A percentile compares a stretch with the other conserved stretches of the same genome.
These are phyloP conservation scores for Lichtheimia ornata DNA, from an alignment of 371 early-diverging fungal genomes.

Conservation along the genomic window DNA sequence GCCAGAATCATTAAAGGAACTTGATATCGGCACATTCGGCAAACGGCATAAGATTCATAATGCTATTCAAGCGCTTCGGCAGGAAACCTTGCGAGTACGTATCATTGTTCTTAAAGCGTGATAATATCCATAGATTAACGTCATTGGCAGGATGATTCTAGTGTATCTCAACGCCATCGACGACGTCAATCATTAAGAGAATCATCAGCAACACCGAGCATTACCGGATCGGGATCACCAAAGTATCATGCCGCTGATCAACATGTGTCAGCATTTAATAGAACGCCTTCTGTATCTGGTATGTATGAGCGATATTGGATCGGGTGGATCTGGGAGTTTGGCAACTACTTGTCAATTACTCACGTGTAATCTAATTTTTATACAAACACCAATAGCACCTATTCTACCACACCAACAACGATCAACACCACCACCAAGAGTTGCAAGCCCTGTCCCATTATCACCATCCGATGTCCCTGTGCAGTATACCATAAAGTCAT, in stretches of 20 bases:
- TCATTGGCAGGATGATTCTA: not conserved
- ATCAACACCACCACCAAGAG: not conserved
- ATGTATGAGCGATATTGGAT: not conserved
- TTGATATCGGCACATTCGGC: constrained; percentile 69
- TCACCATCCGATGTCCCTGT: constrained; percentile 1
- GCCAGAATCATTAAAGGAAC: constrained; percentile 69
- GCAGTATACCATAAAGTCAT: constrained; percentile 1
- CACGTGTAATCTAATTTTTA: not conserved
- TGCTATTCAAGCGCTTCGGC: constrained; percentile 56
- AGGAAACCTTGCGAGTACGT: not conserved
- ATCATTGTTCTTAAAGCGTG: too few species aligned
- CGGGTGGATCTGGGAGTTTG: not conserved
- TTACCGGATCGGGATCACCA: not conserved
- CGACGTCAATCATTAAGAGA: too few species aligned
- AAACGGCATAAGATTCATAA: constrained; percentile 70
- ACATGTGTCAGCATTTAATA: constrained; percentile 1
- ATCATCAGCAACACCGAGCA: not conserved
- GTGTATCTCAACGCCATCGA: not conserved
- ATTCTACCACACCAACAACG: not conserved
- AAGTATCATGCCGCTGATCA: not conserved
- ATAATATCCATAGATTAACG: too few species aligned
- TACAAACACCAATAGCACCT: not conserved
- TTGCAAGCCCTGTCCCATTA: not conserved
- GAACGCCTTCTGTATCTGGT: constrained; percentile 12
- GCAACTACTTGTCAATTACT: not conserved